Evolutionary conservation across 148 eudicot species (phyloP).

Genomic region (Selenicereus undatus): DNA sequence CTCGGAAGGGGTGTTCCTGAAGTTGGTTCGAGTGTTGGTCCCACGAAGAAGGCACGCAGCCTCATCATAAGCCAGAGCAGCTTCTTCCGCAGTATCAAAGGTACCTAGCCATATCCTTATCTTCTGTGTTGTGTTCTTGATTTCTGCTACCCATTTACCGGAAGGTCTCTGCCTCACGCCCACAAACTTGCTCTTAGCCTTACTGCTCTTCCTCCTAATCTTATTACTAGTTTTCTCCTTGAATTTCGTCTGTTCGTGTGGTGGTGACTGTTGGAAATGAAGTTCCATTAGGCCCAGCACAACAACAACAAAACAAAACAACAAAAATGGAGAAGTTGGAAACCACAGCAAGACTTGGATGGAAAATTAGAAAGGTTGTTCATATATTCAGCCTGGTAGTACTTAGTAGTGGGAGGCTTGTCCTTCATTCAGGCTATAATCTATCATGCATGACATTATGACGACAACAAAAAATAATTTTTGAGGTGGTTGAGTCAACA

Average conservation of each 20-base stretch:
- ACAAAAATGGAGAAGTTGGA: too few species aligned
- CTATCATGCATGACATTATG: not conserved
- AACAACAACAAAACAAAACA: too few species aligned
- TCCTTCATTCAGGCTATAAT: not conserved
- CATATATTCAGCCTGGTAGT: not conserved
- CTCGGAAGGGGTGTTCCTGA: slow-evolving; percentile 27
- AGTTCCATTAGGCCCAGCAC: slow-evolving; percentile 25
- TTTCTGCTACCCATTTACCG: slow-evolving; percentile 78
- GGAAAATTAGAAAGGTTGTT: not conserved
- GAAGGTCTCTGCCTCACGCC: slow-evolving; percentile 75
- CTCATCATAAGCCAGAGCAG: slow-evolving; percentile 67
- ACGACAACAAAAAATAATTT: not conserved
- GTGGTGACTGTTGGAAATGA: slow-evolving; percentile 32
- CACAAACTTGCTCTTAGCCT: slow-evolving; percentile 43
- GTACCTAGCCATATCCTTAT: slow-evolving; percentile 72
- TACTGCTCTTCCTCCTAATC: not conserved
- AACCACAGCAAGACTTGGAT: not conserved
- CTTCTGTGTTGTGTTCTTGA: slow-evolving; percentile 64
- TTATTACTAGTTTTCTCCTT: not conserved
- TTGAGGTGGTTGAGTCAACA: slow-evolving; percentile 16
- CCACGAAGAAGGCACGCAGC: slow-evolving; percentile 71
- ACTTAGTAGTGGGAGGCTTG: slow-evolving; percentile 25
- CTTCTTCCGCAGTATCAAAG: slow-evolving; percentile 66
- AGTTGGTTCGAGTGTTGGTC: slow-evolving; percentile 60
- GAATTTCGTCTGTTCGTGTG: slow-evolving; percentile 21